Conservation (phyloP, 768 basidiomycete species). For the Sporobolomyces pararoseus region DNA sequence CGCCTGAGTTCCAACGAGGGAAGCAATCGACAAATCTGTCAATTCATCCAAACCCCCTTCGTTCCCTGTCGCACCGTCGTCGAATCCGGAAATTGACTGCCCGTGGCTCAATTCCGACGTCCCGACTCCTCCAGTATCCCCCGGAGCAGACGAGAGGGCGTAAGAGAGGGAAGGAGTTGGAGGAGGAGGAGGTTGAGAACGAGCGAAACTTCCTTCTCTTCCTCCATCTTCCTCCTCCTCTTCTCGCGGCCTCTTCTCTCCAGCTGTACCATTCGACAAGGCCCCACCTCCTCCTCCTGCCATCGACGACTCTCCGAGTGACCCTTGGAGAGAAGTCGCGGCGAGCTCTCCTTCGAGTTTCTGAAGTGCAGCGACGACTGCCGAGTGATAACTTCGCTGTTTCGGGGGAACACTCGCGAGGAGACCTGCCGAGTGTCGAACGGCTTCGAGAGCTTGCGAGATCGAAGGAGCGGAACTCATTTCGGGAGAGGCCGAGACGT, state of each 20-base stretch:
- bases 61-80: too few relatives aligned
- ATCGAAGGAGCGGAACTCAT: slow-evolving; percentile 13
- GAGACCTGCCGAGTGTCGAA: slow-evolving; percentile 20
- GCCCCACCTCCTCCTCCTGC: not conserved
- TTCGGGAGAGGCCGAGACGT: slow-evolving; percentile 17
- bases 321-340: not conserved
- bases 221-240: not conserved
- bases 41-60: not conserved
- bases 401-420: slow-evolving; percentile 15
- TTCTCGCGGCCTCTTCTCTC: slow-evolving; percentile 2
- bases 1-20: slow-evolving; percentile 18
- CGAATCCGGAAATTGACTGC: too few relatives aligned
- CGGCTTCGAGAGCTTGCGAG: slow-evolving; percentile 23
- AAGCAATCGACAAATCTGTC: slow-evolving; percentile 13
- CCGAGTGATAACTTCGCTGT: slow-evolving; percentile 15
- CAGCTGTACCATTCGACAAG: not conserved
- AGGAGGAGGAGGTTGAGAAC: too few relatives aligned
- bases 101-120: too few relatives aligned
- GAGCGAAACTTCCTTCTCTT: not conserved
- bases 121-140: too few relatives aligned
- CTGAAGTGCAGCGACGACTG: slow-evolving; percentile 17
- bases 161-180: too few relatives aligned
- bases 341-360: slow-evolving; percentile 22
- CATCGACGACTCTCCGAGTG: not conserved
- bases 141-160: too few relatives aligned